Conservation (phyloP, 768 basidiomycete species). For the Phylloporus sp. region DNA sequence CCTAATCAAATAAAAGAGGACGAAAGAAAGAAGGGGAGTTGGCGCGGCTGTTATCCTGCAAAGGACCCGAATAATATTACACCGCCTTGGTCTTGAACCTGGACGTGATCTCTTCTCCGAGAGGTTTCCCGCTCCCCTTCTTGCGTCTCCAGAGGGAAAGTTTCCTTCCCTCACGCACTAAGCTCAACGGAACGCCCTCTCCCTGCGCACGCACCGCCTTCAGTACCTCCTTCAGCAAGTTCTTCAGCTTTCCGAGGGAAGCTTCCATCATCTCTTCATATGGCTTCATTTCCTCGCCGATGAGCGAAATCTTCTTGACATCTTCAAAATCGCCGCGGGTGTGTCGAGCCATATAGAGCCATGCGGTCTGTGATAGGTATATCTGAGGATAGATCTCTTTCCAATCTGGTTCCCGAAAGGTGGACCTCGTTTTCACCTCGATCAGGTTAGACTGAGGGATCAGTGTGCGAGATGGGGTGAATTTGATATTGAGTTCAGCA, state of each 20-base stretch:
- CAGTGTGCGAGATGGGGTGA: constrained; percentile 24
- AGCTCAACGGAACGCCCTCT: constrained; percentile 46
- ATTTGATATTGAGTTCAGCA: constrained; percentile 16
- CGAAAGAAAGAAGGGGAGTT: no score
- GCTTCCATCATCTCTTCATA: constrained; percentile 19
- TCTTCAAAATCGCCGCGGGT: constrained; percentile 47
- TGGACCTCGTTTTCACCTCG: constrained; percentile 34
- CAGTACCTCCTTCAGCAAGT: constrained; percentile 37
- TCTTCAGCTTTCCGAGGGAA: constrained; percentile 26
- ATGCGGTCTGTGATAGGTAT: constrained; percentile 63
- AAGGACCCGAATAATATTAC: no score
- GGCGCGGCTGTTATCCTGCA: no score
- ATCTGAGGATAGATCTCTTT: constrained; percentile 60
- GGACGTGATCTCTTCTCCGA: constrained; percentile 18
- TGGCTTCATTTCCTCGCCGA: constrained; percentile 23
- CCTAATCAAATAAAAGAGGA: no score
- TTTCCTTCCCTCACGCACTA: constrained; percentile 45
- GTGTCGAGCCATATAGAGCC: constrained; percentile 60
- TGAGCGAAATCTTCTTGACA: constrained; percentile 45
- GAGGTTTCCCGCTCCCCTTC: constrained; percentile 18
- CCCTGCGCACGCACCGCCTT: constrained; percentile 50
- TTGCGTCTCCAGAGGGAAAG: constrained; percentile 51
- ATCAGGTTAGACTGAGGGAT: constrained; percentile 35
- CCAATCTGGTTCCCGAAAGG: constrained; percentile 46
- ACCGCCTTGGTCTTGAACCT: constrained; percentile 13